phyloP scores from a whole-genome alignment of 2,329 filamentous ascomycete species.

The Madurella fahalii region DNA sequence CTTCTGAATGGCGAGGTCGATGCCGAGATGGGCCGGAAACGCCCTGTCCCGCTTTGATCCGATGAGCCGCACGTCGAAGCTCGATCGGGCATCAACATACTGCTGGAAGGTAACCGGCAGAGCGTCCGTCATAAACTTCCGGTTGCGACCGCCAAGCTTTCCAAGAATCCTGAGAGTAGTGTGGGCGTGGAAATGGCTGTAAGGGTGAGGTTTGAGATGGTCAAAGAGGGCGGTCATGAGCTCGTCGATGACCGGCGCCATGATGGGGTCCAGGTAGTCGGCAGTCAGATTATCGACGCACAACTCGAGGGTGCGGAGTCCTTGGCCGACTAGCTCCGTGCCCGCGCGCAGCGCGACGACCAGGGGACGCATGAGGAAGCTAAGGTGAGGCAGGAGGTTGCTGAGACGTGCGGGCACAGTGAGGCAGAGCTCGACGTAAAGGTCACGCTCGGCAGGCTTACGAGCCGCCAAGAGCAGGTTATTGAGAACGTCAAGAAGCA shows the following conservation, averaged over 20 bases:
- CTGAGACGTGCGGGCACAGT: constrained; percentile 93
- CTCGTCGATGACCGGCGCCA: constrained; percentile 98
- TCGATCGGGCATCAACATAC: constrained; percentile 82
- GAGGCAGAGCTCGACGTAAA: constrained; percentile 95
- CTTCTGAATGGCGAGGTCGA: constrained; percentile 85
- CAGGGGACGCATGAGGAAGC: constrained; percentile 92
- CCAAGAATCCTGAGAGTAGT: constrained; percentile 96
- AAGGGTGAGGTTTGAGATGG: constrained; percentile 87
- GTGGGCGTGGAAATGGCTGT: constrained; percentile 96
- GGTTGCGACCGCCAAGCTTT: constrained; percentile 90
- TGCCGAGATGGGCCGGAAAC: constrained; percentile 80
- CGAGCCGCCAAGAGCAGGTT: constrained; percentile 86
- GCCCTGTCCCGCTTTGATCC: constrained; percentile 85
- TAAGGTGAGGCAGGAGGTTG: constrained; percentile 90
- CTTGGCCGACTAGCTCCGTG: constrained; percentile 90
- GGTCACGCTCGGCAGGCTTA: constrained; percentile 83
- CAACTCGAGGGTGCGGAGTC: constrained; percentile 85
- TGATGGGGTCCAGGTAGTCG: constrained; percentile 96
- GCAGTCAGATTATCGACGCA: constrained; percentile 98
- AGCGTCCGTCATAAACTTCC: constrained; percentile 90
- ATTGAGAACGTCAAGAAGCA: constrained; percentile 95
- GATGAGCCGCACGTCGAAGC: constrained; percentile 83
- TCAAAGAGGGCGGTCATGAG: constrained; percentile 97
- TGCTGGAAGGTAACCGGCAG: constrained; percentile 77
- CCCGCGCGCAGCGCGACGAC: constrained; percentile 93